Percentiles rank a stretch among this genome's conserved stretches.
These are phyloP conservation scores for Collybia sordida DNA, from an alignment of 768 basidiomycete genomes.

Conservation along the genomic window DNA sequence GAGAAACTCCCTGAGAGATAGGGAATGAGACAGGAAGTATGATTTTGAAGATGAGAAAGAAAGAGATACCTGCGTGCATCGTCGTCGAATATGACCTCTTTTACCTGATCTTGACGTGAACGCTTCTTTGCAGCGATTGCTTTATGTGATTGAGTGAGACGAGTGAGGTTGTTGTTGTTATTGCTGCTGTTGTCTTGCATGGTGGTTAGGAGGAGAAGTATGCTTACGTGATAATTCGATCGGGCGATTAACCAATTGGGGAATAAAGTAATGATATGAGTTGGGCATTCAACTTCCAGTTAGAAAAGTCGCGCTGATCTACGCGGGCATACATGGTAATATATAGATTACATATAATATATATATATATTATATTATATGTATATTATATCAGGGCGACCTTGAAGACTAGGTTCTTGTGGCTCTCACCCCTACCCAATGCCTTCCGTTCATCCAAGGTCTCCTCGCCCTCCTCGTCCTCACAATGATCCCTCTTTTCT, in stretches of 20 bases:
- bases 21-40: not conserved
- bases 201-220: constrained; percentile 2
- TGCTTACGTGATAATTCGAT: constrained; percentile 16
- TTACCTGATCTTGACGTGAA: constrained; percentile 65
- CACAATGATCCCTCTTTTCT: constrained; percentile 13
- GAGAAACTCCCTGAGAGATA: constrained; percentile 70
- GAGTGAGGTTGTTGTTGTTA: constrained; percentile 41
- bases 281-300: not conserved
- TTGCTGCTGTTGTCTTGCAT: no score
- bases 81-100: constrained; percentile 86
- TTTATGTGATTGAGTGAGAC: constrained; percentile 63
- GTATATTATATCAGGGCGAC: constrained; percentile 9
- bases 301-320: constrained; percentile 5
- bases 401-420: constrained; percentile 6
- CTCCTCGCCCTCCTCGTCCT: constrained; percentile 6
- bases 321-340: constrained; percentile 6
- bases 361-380: constrained; percentile 7
- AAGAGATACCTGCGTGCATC: constrained; percentile 66
- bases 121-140: constrained; percentile 68
- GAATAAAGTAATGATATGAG: not conserved
- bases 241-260: constrained; percentile 7
- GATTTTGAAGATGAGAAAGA: constrained; percentile 3
- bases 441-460: constrained; percentile 12
- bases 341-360: not conserved
- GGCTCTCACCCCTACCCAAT: constrained; percentile 3